These are phyloP conservation scores for Vaccinium macrocarpon DNA, from an alignment of 148 eudicot genomes.

Conservation along the genomic window DNA sequence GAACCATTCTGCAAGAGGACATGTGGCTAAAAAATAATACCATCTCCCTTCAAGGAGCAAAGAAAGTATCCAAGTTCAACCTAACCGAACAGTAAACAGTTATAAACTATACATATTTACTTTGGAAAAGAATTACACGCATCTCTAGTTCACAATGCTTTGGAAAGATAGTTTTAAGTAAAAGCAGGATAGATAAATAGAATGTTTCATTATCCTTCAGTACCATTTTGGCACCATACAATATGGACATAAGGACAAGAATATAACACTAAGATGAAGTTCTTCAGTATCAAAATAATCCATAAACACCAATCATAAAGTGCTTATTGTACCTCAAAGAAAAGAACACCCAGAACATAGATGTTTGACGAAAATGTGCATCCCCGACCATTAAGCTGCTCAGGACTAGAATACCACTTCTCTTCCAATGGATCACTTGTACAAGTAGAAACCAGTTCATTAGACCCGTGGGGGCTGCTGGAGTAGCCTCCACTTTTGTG, in stretches of 20 bases:
- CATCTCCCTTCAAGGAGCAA: neutral
- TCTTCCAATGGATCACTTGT: conserved; percentile 50
- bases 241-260: neutral
- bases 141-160: neutral
- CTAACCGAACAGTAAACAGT: neutral
- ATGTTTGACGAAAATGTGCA: conserved; percentile 73
- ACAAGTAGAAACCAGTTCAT: conserved; percentile 27
- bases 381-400: conserved; percentile 48
- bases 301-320: conserved; percentile 4
- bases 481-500: conserved; percentile 32
- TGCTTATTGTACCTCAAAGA: conserved; percentile 69
- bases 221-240: neutral
- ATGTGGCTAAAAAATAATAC: neutral
- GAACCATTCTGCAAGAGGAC: neutral
- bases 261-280: neutral
- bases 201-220: neutral
- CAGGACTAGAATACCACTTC: conserved; percentile 92
- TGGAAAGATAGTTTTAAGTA: neutral
- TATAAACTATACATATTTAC: neutral
- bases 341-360: conserved; percentile 77
- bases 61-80: neutral
- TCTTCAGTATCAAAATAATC: neutral
- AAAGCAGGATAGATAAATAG: neutral
- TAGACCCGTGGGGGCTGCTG: conserved; percentile 20
- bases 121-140: neutral